Conservation (phyloP, 257 asterid genomes). For the Solanum sparsipilum region DNA sequence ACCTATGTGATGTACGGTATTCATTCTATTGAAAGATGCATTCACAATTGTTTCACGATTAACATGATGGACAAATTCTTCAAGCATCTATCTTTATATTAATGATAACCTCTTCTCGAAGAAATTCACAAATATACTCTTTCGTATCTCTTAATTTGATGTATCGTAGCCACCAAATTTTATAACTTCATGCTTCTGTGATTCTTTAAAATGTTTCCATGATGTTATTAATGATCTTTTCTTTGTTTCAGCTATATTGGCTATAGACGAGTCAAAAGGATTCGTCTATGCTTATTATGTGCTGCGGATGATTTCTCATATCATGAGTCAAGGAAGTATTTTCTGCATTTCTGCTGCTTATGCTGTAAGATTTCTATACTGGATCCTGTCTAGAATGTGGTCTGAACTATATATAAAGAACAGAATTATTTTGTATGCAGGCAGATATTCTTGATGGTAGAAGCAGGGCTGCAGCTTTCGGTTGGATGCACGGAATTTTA, state of each 20-base stretch:
- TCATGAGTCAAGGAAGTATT: slow-evolving; percentile 91
- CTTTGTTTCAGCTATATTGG: slow-evolving; percentile 57
- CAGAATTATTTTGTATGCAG: slow-evolving; percentile 12
- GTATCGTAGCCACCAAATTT: background rate
- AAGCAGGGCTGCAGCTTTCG: slow-evolving; percentile 62
- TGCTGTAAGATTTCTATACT: slow-evolving; percentile 41
- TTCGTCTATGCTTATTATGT: slow-evolving; percentile 71
- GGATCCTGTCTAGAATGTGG: background rate
- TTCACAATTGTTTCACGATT: background rate
- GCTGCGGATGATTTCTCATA: slow-evolving; percentile 53
- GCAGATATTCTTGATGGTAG: slow-evolving; percentile 67
- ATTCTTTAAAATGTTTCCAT: background rate
- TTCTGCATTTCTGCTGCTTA: slow-evolving; percentile 86
- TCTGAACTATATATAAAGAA: background rate
- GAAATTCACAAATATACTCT: background rate
- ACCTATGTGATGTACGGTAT: background rate
- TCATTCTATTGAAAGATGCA: background rate
- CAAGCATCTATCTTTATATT: background rate
- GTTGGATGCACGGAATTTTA: slow-evolving; percentile 84
- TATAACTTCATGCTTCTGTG: background rate
- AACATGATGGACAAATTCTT: background rate
- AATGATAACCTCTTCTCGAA: background rate
- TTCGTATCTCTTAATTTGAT: background rate
- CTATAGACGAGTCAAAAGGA: slow-evolving; percentile 55
- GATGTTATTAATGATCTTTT: background rate